These are phyloP conservation scores for Thielaviopsis populi DNA, from an alignment of 2,329 filamentous ascomycete genomes.

Conservation along the genomic window DNA sequence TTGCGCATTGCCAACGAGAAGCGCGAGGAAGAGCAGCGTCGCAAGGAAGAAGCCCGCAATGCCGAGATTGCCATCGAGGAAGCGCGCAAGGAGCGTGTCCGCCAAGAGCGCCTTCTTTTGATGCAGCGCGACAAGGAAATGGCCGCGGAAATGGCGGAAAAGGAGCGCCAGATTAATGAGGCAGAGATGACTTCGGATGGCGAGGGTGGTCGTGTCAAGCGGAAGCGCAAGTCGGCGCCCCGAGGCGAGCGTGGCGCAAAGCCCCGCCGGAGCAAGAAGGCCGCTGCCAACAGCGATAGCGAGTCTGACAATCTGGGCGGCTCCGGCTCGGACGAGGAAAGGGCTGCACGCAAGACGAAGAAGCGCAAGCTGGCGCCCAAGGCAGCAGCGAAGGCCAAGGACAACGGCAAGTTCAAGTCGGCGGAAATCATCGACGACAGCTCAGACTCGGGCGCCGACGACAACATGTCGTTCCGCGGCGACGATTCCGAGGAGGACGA, in stretches of 20 bases:
- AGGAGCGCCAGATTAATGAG: conserved; percentile 51
- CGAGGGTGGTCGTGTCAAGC: conserved; percentile 66
- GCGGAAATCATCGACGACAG: conserved; percentile 56
- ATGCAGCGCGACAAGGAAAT: conserved; percentile 58
- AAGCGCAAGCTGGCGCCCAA: conserved; percentile 44
- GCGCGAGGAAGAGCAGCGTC: conserved; percentile 64
- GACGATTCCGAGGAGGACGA: conserved; percentile 23
- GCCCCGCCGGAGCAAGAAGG: conserved; percentile 39
- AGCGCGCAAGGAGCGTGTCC: conserved; percentile 64
- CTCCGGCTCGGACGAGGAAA: conserved; percentile 29
- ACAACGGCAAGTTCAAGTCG: conserved; percentile 60
- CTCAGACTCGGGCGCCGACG: conserved; percentile 25
- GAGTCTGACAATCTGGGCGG: conserved; percentile 28
- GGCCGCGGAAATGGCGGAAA: conserved; percentile 55
- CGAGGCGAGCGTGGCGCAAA: conserved; percentile 31
- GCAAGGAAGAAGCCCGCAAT: conserved; percentile 61
- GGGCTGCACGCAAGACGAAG: conserved; percentile 35
- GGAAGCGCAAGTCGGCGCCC: conserved; percentile 48
- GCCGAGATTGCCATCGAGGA: conserved; percentile 52
- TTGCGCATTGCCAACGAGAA: conserved; percentile 64
- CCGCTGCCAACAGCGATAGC: conserved; percentile 28
- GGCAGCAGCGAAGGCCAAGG: conserved; percentile 22
- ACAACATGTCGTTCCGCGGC: conserved; percentile 17
- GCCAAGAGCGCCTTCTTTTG: conserved; percentile 73
- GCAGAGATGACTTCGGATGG: conserved; percentile 70